These are phyloP conservation scores for Linnemannia elongata DNA, from an alignment of 192 early-diverging fungal species.

Conservation along the genomic window DNA sequence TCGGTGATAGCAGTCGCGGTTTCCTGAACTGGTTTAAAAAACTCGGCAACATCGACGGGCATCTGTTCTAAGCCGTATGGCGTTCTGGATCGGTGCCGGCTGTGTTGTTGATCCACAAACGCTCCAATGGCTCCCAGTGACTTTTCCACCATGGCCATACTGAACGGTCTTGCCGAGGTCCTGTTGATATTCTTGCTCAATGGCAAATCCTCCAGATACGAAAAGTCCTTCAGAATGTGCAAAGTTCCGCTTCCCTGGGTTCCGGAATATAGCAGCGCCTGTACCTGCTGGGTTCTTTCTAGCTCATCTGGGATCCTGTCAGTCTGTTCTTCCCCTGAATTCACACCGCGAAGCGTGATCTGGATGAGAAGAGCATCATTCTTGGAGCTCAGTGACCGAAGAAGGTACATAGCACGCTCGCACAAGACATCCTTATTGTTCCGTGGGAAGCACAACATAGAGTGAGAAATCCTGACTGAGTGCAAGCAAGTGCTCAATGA, in stretches of 20 bases:
- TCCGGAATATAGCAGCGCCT: conserved; percentile 15
- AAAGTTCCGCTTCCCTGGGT: conserved; percentile 4
- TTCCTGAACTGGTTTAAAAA: neutral
- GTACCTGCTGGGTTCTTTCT: conserved; percentile 4
- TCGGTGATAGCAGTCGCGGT: neutral
- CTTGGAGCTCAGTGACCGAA: conserved; percentile 18
- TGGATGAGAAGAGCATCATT: conserved; percentile 25
- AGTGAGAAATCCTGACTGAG: neutral
- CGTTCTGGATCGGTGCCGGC: neutral
- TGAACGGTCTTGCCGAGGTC: conserved; percentile 7
- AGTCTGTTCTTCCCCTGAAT: neutral
- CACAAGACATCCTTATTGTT: conserved; percentile 12
- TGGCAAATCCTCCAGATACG: neutral
- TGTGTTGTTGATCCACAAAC: conserved; percentile 19
- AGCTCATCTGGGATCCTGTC: neutral
- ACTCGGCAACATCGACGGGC: neutral
- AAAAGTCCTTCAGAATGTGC: conserved; percentile 1
- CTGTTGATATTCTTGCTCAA: neutral
- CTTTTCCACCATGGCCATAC: conserved; percentile 41
- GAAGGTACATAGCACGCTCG: conserved; percentile 16
- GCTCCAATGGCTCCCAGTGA: conserved; percentile 34
- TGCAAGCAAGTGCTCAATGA: conserved; percentile 14
- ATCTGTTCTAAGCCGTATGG: conserved; percentile 18
- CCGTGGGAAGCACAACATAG: conserved; percentile 29
- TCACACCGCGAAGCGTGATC: neutral